Base-by-base conservation (phyloP, 2,329 filamentous ascomycete species). In the Ophiosphaerella herpotricha region DNA sequence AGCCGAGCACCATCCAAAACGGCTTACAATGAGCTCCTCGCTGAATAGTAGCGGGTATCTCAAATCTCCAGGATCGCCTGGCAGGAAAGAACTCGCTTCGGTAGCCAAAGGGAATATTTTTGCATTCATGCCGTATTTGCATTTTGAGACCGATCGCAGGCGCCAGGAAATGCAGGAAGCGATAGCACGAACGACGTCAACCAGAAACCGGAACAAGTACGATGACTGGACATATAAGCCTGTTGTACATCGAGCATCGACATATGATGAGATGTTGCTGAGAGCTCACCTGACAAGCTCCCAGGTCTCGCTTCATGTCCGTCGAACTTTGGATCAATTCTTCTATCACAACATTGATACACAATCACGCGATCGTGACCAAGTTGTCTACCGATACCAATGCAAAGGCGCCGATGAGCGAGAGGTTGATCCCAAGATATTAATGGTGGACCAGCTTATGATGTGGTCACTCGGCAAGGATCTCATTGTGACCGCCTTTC, bases 401-500 rank as follows among this genome's bases (percentile, higher is more conserved):
- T 74, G 69, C 31, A 74, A 75, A 44, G 51, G 57, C 9, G 36
- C 55, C 13, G 48, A 71, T 24, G 60, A 63, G 36, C 66, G 64
- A 13, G 62, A 63, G 66, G 71, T 70, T 2, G 81, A 84, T 47
- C 77, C 78, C 1, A 85, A 85, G 52, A 80, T 87, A 2, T 85
- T 85, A 64, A 87, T 87, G 84, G 85, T 88, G 0, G 85, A 88
- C 63, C 85, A 88, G 58, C 72, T 88, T 1, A 88, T 85, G 85
- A 79, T 87, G 64, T 86, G 83, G 82, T 76, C 85, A 3, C 62
- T 87, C 1, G 73, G 81, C 9, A 75, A 75, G 64, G 83, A 85
- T 49, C 70, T 86, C 13, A 78, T 88, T 14, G 78, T 88, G 9
- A 84, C 82, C 0, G 79, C 80, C 45, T 85, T 85, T 48, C 82